Percentiles rank a stretch among this genome's conserved stretches.
Evolutionary conservation across 176 grass and related monocot species (phyloP).

Genomic region (Oryza officinalis): DNA sequence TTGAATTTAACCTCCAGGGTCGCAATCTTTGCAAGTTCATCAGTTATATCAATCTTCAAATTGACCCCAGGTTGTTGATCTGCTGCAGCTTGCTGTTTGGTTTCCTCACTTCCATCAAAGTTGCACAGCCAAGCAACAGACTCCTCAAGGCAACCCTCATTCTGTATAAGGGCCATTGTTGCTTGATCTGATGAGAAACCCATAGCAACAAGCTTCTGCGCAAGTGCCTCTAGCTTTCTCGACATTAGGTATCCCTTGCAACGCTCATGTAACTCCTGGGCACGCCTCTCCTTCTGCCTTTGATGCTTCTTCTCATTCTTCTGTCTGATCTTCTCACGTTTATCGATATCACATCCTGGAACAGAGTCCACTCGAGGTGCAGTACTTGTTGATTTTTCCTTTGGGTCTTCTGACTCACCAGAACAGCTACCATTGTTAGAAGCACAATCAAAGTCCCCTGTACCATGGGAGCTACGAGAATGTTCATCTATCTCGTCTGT

Average conservation of each 20-base stretch:
- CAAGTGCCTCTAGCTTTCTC: constrained; percentile 76
- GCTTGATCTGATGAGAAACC: constrained; percentile 92
- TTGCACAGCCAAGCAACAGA: constrained; percentile 86
- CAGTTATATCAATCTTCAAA: constrained; percentile 91
- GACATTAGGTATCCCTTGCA: constrained; percentile 98
- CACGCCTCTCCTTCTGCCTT: constrained; percentile 87
- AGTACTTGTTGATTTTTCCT: constrained; percentile 61
- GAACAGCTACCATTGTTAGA: constrained; percentile 92
- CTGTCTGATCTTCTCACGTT: constrained; percentile 96
- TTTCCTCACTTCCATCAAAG: constrained; percentile 83
- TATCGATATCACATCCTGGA: constrained; percentile 82
- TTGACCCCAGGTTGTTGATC: constrained; percentile 64
- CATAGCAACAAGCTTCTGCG: constrained; percentile 90
- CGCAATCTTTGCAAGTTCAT: constrained; percentile 73
- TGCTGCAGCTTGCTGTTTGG: constrained; percentile 64
- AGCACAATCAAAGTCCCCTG: constrained; percentile 77
- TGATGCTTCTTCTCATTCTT: constrained; percentile 99
- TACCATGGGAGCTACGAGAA: constrained; percentile 78
- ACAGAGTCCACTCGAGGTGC: constrained; percentile 55
- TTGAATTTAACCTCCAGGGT: constrained; percentile 77
- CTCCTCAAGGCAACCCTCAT: constrained; percentile 88
- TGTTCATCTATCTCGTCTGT: constrained; percentile 94
- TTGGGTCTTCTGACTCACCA: constrained; percentile 80
- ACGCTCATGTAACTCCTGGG: constrained; percentile 90
- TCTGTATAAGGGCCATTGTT: constrained; percentile 96